Evolutionary conservation across 305 asterid genomes (phyloP), one percentile per base, ranked within the genome.

Genomic region (Salvia sclarea): DNA sequence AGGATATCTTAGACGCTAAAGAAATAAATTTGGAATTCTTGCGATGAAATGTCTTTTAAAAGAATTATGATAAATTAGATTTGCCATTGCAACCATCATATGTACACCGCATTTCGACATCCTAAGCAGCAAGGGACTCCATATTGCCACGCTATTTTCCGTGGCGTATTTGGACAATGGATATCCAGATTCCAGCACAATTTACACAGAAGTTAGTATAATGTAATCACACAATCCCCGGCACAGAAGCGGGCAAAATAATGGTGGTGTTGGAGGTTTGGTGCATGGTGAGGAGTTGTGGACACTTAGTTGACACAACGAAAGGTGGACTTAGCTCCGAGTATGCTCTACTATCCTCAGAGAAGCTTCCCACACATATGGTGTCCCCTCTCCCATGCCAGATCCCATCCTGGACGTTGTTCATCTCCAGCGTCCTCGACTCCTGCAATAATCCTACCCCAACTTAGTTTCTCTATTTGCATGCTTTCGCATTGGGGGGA

Each of bases 361-460:
- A 75, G 68, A 75, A 80, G 84, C 87, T 82, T 69, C 95, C 96
- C 41, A 93, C 69, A 28, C 94, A 88, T 74, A 90, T 80, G 10
- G 97, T 90, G 45, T 93, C 98, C 66, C 98, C 97, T 84, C 98
- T 83, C 40, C 98, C 97, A 37, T 90, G 94, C 98, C 98, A 93
- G 38, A 79, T 85, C 43, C 96, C 98, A 72, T 90, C 95, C 55
- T 88, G 89, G 70, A 93, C 98, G 61, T 90, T 92, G 86, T 93
- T 93, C 96, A 90, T 85, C 85, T 90, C 97, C 81, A 93, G 75
- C 38, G 98, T 93, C 79, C 97, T 84, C 1, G 98, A 85, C 66
- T 93, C 98, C 98, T 91, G 87, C 43, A 65, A 73, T 28, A 10
- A n/a, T 44, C 61, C 6, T 10, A 10, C 22, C 45, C 30, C 18